Evolutionary conservation across 208 protist species (phyloP).

Genomic region (Leishmania martiniquensis): DNA sequence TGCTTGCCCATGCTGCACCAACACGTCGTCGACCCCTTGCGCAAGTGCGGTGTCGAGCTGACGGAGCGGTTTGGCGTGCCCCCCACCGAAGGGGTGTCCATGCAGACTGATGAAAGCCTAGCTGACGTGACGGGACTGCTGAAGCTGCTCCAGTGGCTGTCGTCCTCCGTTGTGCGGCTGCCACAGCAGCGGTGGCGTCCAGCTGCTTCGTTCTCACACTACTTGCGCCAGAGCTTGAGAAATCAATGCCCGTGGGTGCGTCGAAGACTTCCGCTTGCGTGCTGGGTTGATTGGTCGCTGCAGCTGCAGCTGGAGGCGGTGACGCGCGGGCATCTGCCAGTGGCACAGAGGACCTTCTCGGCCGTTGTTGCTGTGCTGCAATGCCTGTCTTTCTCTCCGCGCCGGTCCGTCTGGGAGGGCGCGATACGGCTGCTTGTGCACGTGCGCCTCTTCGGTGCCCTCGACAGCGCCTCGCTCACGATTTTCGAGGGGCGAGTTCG

Average conservation of each 20-base stretch:
- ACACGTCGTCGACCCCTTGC: constrained; percentile 17
- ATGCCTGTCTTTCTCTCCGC: constrained; percentile 20
- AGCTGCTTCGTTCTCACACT: constrained; percentile 6
- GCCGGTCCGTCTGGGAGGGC: background rate
- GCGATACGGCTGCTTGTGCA: constrained; percentile 19
- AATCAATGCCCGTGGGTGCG: constrained; percentile 13
- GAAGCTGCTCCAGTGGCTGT: constrained; percentile 13
- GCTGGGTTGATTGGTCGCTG: constrained; percentile 21
- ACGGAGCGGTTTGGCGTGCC: background rate
- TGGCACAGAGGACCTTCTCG: constrained; percentile 19
- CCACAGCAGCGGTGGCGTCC: background rate
- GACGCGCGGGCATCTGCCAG: constrained; percentile 19
- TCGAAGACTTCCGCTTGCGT: constrained; percentile 13
- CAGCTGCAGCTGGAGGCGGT: constrained; percentile 32
- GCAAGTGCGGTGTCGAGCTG: constrained; percentile 17
- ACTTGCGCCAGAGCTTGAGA: background rate
- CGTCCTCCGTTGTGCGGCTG: constrained; percentile 3
- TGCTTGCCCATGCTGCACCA: constrained; percentile 14
- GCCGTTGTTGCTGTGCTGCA: constrained; percentile 18
- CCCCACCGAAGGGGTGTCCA: background rate
- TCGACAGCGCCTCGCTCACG: constrained; percentile 9
- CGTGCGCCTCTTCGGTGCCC: constrained; percentile 6
- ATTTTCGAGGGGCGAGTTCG: constrained; percentile 12
- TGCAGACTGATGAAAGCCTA: background rate
- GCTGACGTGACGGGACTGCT: background rate